These are phyloP conservation scores for Spinacia oleracea DNA, from an alignment of 179 eudicot species.

Conservation along the genomic window DNA sequence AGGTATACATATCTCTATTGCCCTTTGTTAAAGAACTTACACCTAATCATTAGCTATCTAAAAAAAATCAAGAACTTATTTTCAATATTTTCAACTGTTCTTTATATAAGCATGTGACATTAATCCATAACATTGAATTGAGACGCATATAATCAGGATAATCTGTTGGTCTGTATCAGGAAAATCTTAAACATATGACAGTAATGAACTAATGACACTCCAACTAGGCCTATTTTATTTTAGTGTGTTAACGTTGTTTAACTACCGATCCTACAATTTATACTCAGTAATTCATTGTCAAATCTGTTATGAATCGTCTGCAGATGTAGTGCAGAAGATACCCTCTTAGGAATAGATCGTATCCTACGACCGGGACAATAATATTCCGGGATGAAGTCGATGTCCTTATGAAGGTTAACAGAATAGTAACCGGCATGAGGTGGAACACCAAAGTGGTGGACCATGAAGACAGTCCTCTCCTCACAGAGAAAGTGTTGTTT, in stretches of 20 bases:
- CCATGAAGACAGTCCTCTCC: constrained; percentile 50
- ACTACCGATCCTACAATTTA: too few relatives aligned
- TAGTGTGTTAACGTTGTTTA: too few relatives aligned
- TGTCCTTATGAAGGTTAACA: constrained; percentile 42
- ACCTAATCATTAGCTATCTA: too few relatives aligned
- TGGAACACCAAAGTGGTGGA: constrained; percentile 50
- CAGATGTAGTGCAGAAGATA: constrained; percentile 46
- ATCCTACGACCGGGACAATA: constrained; percentile 47
- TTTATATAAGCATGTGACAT: too few relatives aligned
- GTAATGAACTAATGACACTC: too few relatives aligned
- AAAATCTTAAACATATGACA: not conserved
- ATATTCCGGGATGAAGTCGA: constrained; percentile 47
- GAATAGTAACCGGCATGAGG: constrained; percentile 41
- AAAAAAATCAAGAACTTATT: too few relatives aligned
- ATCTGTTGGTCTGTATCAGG: not conserved
- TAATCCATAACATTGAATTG: not conserved
- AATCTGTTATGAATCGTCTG: not conserved
- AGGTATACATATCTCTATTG: too few relatives aligned
- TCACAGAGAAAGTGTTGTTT: constrained; percentile 41
- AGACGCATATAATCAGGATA: not conserved
- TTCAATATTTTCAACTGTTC: too few relatives aligned
- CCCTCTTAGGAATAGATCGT: constrained; percentile 43
- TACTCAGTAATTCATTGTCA: not conserved
- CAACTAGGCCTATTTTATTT: too few relatives aligned
- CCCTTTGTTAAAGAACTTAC: too few relatives aligned